These are phyloP conservation scores for Xerocomus spinulosus DNA, from an alignment of 768 basidiomycete genomes.

Conservation along the genomic window DNA sequence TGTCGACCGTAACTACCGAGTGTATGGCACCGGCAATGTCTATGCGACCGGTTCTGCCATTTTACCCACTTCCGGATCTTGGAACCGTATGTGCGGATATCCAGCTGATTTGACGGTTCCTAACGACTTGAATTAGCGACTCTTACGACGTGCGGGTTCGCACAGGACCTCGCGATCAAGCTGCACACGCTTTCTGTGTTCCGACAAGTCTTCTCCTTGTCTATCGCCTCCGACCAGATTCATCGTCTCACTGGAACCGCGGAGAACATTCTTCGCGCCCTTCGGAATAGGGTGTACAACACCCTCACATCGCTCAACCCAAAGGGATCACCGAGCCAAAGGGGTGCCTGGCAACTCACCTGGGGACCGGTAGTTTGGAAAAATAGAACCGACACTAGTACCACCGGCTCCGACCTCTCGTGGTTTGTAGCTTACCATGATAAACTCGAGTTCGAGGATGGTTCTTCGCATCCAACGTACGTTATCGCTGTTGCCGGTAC, in stretches of 20 bases:
- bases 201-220: constrained; percentile 8
- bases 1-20: constrained; percentile 13
- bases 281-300: neutral
- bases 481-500: constrained; percentile 7
- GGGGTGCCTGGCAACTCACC: neutral
- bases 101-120: neutral
- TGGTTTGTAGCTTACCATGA: constrained; percentile 10
- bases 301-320: neutral
- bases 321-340: neutral
- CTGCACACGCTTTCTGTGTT: constrained; percentile 3
- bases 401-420: constrained; percentile 3
- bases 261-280: neutral
- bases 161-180: constrained; percentile 12
- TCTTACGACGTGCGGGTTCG: constrained; percentile 12
- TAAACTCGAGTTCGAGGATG: constrained; percentile 4
- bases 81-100: constrained; percentile 11
- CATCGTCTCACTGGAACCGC: neutral
- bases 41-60: constrained; percentile 17
- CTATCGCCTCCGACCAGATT: neutral
- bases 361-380: constrained; percentile 13
- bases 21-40: constrained; percentile 14
- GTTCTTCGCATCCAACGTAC: constrained; percentile 3
- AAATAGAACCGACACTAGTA: neutral
- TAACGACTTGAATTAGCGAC: constrained; percentile 5
- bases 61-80: constrained; percentile 16